Evolutionary conservation across 202 grass and related monocot genomes (phyloP).

Genomic region (Setaria italica): DNA sequence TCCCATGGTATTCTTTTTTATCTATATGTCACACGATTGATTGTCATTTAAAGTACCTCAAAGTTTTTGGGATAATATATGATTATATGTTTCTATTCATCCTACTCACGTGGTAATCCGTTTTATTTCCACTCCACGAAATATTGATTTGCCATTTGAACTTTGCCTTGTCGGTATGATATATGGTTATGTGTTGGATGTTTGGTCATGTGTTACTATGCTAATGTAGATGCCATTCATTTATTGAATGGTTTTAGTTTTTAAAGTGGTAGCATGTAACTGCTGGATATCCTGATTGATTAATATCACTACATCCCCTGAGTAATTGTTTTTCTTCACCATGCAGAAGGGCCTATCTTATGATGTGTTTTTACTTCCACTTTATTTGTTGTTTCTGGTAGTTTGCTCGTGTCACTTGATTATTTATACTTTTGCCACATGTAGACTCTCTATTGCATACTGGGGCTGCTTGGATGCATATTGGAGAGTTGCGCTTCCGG

Average conservation of each 20-base stretch:
- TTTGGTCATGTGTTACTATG: conserved; percentile 6
- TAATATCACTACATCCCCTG: not conserved
- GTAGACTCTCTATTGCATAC: conserved; percentile 79
- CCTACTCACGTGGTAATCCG: conserved; percentile 17
- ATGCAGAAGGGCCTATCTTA: conserved; percentile 1
- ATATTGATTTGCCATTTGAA: conserved; percentile 7
- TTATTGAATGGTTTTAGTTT: conserved; percentile 11
- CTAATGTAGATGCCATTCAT: not conserved
- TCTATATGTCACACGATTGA: conserved; percentile 17
- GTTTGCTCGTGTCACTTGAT: conserved; percentile 1
- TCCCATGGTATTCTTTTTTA: conserved; percentile 52
- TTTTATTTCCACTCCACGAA: conserved; percentile 35
- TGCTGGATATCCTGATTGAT: not conserved
- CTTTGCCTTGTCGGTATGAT: conserved; percentile 9
- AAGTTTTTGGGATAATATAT: conserved; percentile 8
- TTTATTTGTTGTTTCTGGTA: not conserved
- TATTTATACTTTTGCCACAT: conserved; percentile 13
- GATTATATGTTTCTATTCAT: conserved; percentile 57
- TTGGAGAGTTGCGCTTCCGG: conserved; percentile 82
- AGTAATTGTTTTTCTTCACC: conserved; percentile 7
- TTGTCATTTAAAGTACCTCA: not conserved
- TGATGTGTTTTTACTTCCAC: conserved; percentile 5
- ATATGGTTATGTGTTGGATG: conserved; percentile 10
- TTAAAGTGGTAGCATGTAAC: not conserved
- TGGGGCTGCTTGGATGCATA: conserved; percentile 87